Evolutionary conservation across 257 asterid genomes (phyloP).

Genomic region (Cruciata laevipes): DNA sequence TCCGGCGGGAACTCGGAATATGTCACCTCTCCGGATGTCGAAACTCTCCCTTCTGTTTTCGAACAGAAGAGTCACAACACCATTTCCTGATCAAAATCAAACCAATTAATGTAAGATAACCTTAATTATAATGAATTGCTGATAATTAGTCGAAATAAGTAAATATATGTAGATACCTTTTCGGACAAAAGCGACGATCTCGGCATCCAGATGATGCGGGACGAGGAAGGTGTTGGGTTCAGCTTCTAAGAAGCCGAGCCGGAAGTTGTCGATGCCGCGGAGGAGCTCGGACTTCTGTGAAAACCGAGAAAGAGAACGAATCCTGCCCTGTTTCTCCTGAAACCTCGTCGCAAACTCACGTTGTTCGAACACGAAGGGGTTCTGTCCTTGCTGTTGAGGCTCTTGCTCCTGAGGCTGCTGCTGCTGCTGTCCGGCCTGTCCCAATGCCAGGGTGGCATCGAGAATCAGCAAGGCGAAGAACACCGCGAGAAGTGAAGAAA

Average conservation of each 20-base stretch:
- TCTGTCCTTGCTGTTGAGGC: not conserved
- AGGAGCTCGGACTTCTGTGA: constrained; percentile 46
- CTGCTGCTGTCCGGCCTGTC: not conserved
- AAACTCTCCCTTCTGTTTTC: constrained; percentile 46
- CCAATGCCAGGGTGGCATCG: constrained; percentile 14
- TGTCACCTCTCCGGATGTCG: constrained; percentile 47
- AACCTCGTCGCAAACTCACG: constrained; percentile 38
- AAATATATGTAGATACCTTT: not conserved
- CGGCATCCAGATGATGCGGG: constrained; percentile 70
- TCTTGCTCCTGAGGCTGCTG: not conserved
- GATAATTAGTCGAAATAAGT: not conserved
- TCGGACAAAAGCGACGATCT: constrained; percentile 34
- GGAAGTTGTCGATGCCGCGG: constrained; percentile 52
- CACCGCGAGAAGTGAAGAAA: not conserved
- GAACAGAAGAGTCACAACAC: constrained; percentile 32
- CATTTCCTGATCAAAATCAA: constrained; percentile 38
- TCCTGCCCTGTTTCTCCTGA: constrained; percentile 41
- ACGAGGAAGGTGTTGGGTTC: constrained; percentile 55
- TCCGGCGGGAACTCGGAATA: constrained; percentile 46
- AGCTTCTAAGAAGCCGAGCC: constrained; percentile 48
- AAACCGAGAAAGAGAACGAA: constrained; percentile 52
- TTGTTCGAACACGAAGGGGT: constrained; percentile 57
- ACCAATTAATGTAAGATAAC: not conserved
- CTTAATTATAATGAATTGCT: not conserved
- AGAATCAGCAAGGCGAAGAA: constrained; percentile 28